Conservation (phyloP, 2,329 filamentous ascomycete species). For the Neofusicoccum kwambonambiense region DNA sequence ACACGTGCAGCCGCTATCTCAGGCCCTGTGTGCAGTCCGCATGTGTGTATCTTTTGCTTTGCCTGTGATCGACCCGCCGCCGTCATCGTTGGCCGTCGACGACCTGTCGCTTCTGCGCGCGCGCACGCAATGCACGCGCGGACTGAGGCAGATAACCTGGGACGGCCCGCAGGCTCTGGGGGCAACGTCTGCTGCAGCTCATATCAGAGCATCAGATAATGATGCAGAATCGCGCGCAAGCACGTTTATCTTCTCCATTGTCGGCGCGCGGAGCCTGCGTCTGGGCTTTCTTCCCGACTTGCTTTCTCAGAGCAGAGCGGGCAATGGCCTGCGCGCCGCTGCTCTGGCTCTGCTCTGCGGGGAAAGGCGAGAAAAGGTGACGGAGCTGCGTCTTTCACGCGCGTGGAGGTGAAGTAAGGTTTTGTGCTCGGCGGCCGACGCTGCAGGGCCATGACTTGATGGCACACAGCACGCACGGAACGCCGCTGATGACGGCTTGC, state of each 20-base stretch:
- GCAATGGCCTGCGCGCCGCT: too few species aligned
- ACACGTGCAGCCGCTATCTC: not conserved
- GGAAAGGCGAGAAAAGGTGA: not conserved
- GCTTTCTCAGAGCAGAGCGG: too few species aligned
- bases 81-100: not conserved
- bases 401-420: not conserved
- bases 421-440: not conserved
- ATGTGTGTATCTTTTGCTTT: not conserved
- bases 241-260: conserved; percentile 8
- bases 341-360: too few species aligned
- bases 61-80: not conserved
- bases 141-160: not conserved
- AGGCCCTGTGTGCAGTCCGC: not conserved
- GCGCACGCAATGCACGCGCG: not conserved
- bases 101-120: not conserved
- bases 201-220: too few species aligned
- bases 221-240: not conserved
- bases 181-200: not conserved
- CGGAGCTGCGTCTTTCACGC: not conserved
- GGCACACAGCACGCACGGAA: not conserved
- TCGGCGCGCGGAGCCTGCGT: not conserved
- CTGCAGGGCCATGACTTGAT: not conserved
- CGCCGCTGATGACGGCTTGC: too few species aligned
- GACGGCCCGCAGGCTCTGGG: not conserved
- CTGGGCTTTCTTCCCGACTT: too few species aligned